Evolutionary conservation across 2,329 filamentous ascomycete species (phyloP), one percentile per base, ranked within the genome.

Genomic region (Fusarium sp.): DNA sequence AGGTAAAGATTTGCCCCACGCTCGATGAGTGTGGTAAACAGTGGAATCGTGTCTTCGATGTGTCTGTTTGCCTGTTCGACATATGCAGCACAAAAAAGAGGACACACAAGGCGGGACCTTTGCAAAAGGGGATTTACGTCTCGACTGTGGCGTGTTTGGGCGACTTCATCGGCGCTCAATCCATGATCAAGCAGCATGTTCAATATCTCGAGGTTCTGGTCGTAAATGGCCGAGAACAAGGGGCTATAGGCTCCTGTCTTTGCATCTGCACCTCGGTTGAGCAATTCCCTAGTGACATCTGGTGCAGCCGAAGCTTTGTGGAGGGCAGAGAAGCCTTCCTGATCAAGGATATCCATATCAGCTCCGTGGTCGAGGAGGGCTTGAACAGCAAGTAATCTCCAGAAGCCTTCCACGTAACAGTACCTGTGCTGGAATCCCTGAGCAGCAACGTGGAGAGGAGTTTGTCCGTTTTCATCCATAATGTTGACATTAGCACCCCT

Each of bases 351-450:
- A 9, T 72, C 63, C 2, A 46, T 41, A 43, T 73, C 62, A 32
- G 71, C 71, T 9, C 71, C 71, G 6, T 46, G 11, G 3, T 62
- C 62, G 7, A 73, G 60, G 19, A 73, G 69, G 7, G 65, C 23
- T 4, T 39, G 27, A 2, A 69, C 22, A 20, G 56, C 60, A n/a
- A 32, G 11, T 7, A 49, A 35, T 19, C 32, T 57, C 65, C 69
- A 69, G 23, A 55, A 49, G 1, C 63, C 58, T 8, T 45, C 4
- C 4, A 39, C 14, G 2, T 15, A 3, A 2, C 17, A 11, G 3
- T 10, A 3, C 1, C 10, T 2, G 2, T 37, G 4, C 4, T 35
- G 11, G 1, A 13, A 27, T 5, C 61, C 58, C 7, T 14, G 2
- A 2, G 66, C 56, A 1, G 68, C 66, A 10, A 68, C 27, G 17